A percentile compares a stretch with the other conserved stretches of the same genome.
Conservation (phyloP, 805 yeast genomes). For the Starmera quercuum region DNA sequence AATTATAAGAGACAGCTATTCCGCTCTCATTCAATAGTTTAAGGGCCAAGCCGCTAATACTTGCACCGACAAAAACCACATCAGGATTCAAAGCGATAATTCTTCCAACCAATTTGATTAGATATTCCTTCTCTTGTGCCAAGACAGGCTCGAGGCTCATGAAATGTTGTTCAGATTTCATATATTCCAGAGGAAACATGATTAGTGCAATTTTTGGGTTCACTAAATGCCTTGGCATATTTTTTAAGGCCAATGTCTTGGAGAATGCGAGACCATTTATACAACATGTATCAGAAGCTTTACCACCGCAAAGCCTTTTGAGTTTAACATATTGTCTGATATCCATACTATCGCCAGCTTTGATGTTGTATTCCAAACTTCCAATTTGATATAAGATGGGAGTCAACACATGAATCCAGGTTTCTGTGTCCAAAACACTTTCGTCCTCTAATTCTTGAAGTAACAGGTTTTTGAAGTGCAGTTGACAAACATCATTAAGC, state of each 20-base stretch:
- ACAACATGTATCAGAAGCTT: constrained; percentile 47
- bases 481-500: constrained; percentile 26
- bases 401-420: constrained; percentile 55
- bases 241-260: constrained; percentile 68
- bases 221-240: constrained; percentile 59
- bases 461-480: constrained; percentile 44
- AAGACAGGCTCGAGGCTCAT: constrained; percentile 77
- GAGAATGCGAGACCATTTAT: constrained; percentile 82
- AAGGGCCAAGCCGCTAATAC: constrained; percentile 78
- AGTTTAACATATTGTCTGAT: constrained; percentile 84
- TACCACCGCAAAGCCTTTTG: constrained; percentile 77
- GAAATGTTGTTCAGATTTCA: constrained; percentile 68
- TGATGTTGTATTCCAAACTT: constrained; percentile 48
- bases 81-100: constrained; percentile 72
- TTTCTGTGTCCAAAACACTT: constrained; percentile 35
- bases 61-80: constrained; percentile 68
- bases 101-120: constrained; percentile 73
- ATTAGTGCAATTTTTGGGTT: constrained; percentile 75
- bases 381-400: constrained; percentile 48
- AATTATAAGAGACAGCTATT: constrained; percentile 72
- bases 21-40: constrained; percentile 64
- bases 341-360: constrained; percentile 69
- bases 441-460: constrained; percentile 59
- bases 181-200: constrained; percentile 85
- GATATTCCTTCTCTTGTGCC: constrained; percentile 81